Conservation (phyloP, 2,329 filamentous ascomycete species). For the Geoglossum cookeanum region DNA sequence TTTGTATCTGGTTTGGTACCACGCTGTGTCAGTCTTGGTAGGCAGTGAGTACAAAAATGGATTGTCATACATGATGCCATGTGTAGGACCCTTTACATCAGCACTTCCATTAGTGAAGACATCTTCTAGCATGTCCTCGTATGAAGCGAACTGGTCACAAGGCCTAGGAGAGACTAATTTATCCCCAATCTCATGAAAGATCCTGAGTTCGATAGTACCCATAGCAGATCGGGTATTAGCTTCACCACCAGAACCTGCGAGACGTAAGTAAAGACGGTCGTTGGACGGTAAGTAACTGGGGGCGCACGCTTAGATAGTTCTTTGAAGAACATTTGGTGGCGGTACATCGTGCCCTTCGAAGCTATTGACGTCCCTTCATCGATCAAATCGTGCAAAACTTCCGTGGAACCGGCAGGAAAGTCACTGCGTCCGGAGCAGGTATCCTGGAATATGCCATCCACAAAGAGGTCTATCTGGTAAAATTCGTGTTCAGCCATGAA, state of each 20-base stretch:
- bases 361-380: neutral
- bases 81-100: neutral
- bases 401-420: neutral
- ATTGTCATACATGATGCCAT: neutral
- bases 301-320: neutral
- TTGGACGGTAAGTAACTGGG: neutral
- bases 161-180: neutral
- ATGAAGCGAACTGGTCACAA: neutral
- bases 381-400: neutral
- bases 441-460: slow-evolving; percentile 14
- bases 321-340: neutral
- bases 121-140: neutral
- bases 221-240: neutral
- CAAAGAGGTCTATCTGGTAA: slow-evolving; percentile 9
- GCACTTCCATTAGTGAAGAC: neutral
- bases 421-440: neutral
- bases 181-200: neutral
- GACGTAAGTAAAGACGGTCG: neutral
- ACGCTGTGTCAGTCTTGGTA: neutral
- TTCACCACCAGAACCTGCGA: neutral
- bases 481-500: neutral
- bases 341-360: neutral
- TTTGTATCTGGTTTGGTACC: neutral
- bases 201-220: neutral
- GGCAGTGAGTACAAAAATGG: neutral